Base-by-base conservation (phyloP, 2,329 filamentous ascomycete species). In the Pseudocercospora fuligena region DNA sequence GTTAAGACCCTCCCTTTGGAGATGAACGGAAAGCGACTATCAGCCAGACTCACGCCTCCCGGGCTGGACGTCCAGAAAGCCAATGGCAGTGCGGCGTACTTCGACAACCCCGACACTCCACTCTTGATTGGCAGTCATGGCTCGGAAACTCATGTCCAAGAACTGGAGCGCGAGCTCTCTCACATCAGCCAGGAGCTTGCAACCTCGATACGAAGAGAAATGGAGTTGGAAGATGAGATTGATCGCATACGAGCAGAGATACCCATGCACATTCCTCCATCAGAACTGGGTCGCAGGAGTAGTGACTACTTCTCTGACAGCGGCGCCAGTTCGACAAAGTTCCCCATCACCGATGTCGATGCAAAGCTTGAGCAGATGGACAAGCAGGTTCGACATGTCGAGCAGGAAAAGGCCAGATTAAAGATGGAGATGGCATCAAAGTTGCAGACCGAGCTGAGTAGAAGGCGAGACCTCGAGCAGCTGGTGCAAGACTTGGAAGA, bases 281-380 rank as follows among this genome's bases (percentile, higher is more conserved):
- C 70, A 27, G 73, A 75, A n/a, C 79, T 83, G n/a, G 76, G 85
- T 29, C 90, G 91, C 77, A 88, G 94, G 67, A 96, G 92, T 9
- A 98, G 95, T 80, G 95, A 99, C 80, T 98, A 99, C 81, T 99
- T 95, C 78, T 99, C 95, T 2, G 95, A 99, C 78, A 97, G 94
- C 5, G 95, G 95, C 33, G 90, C 92, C 65, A 94, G 93, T 78
- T 94, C 93, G 0, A 86, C 92, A 61, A 91, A 93, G 74, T 90
- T 90, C 75, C 89, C 90, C 1, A 82, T 86, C 68, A 90, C 92
- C 56, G 83, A 87, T 66, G 81, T 80, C 14, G 84, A 86, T 54
- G 81, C 80, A 33, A 87, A 85, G 72, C 73, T 85, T 3, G 88
- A 90, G 74, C 92, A 97, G 77, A 83, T 97, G 36, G 92, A 97